Base-by-base conservation (phyloP, 352 stramenopile genomes). In the Pythium aquatile region DNA sequence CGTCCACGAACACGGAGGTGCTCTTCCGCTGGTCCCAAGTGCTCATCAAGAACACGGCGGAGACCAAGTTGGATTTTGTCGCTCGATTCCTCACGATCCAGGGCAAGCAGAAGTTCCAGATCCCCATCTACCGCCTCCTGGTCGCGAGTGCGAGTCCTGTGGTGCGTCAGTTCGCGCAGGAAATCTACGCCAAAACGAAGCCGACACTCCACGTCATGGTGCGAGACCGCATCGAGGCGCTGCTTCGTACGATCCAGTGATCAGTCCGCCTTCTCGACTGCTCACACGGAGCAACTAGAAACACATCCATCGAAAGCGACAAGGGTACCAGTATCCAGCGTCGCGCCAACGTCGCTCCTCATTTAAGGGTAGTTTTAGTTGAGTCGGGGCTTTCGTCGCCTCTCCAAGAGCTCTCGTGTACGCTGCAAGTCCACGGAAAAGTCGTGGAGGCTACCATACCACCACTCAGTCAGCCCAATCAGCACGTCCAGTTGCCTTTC, bases 61-160 rank as follows among this genome's bases (percentile, higher is more conserved):
- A 76, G 29, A 65, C 55, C 46, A 81, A 80, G 30, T 48, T 87
- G 37, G 62, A 68, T 7, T 72, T 78, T 61, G 81, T 93, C 16
- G 65, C 55, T 30, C 63, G 62, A 37, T 93, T 93, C 54, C 61
- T 93, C 30, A 69, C 78, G 46, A 76, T 83, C 57, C 83, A 93
- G 58, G 81, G 83, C 60, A 93, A 93, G 60, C 83, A 93, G 40
- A 93, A 93, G 60, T 91, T 91, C 66, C 81, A 89, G 65, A 79
- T 93, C 26, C 83, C 83, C 55, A 64, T 90, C 40, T 93, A 88
- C 68, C 78, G 83, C 13, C 26, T 81, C 53, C 73, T 93, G 20
- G 77, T 79, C 3, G 60, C 69, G 30, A 90, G 78, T 33, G 24
- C 74, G 10, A 81, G 75, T 44, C 40, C 69, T 5, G 51, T 57